phyloP scores from a whole-genome alignment of 139 green algal species.

The Nannochloris sp. region DNA sequence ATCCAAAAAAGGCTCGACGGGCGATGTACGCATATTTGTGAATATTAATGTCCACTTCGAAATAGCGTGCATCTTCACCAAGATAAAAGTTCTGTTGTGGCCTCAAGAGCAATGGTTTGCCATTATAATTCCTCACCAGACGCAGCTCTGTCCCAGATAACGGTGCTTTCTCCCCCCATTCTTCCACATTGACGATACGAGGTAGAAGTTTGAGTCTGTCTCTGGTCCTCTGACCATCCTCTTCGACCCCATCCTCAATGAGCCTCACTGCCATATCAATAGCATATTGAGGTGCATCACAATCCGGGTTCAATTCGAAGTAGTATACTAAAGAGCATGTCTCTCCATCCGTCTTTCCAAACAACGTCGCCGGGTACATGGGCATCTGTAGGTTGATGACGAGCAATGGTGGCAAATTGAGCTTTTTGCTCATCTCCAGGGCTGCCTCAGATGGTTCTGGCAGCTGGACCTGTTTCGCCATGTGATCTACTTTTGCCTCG shows the following conservation, averaged over 20 bases:
- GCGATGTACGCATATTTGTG: constrained; percentile 79
- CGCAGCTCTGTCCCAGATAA: constrained; percentile 58
- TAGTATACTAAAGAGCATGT: constrained; percentile 69
- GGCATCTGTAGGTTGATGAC: constrained; percentile 82
- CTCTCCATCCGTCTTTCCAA: constrained; percentile 52
- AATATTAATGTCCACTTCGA: constrained; percentile 79
- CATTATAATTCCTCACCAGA: constrained; percentile 71
- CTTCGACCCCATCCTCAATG: constrained; percentile 54
- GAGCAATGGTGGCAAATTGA: constrained; percentile 58
- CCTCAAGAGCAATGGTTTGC: constrained; percentile 76
- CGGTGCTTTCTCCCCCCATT: constrained; percentile 58
- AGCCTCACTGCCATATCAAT: constrained; percentile 62
- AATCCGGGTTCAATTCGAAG: constrained; percentile 55
- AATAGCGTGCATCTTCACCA: constrained; percentile 36
- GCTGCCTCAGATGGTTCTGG: constrained; percentile 30
- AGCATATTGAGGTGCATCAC: constrained; percentile 42
- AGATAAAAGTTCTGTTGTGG: constrained; percentile 65
- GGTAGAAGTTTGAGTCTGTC: constrained; percentile 82
- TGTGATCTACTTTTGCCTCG: constrained; percentile 62
- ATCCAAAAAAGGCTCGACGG: constrained; percentile 39
- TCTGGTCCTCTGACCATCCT: constrained; percentile 50
- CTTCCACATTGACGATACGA: constrained; percentile 64
- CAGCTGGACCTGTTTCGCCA: constrained; percentile 57
- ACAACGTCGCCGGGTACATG: constrained; percentile 54
- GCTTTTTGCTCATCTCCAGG: constrained; percentile 21